Percentiles rank a stretch among this genome's conserved stretches.
Evolutionary conservation across 495 filamentous ascomycete species (phyloP).

Genomic region (Neurospora sp.): DNA sequence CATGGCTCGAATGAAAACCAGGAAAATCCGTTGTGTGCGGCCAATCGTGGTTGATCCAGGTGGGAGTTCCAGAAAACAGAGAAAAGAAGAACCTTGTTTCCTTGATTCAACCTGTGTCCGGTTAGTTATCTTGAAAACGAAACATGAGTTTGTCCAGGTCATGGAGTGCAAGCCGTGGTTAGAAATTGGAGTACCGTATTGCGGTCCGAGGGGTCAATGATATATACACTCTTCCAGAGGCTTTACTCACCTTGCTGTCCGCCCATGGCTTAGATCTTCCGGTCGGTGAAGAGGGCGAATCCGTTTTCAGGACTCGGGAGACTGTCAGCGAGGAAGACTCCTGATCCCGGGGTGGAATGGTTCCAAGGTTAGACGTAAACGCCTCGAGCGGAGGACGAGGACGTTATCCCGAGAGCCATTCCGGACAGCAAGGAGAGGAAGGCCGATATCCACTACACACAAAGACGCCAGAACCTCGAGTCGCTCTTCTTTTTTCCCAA

Average conservation of each 20-base stretch:
- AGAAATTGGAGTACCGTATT: slow-evolving; percentile 19
- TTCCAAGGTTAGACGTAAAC: slow-evolving; percentile 1
- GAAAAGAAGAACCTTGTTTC: background rate
- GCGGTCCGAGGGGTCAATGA: slow-evolving; percentile 25
- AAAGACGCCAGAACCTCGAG: slow-evolving; percentile 3
- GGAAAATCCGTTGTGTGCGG: background rate
- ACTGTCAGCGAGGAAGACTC: slow-evolving; percentile 5
- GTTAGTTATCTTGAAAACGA: slow-evolving; percentile 16
- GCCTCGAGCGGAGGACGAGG: background rate
- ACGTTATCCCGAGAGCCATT: slow-evolving; percentile 9
- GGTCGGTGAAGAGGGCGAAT: slow-evolving; percentile 14
- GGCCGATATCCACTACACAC: slow-evolving; percentile 7
- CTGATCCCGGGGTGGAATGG: background rate
- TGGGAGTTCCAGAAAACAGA: background rate
- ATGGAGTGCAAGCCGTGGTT: slow-evolving; percentile 3
- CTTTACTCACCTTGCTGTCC: slow-evolving; percentile 41
- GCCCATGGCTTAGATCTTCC: slow-evolving; percentile 23
- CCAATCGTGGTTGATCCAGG: background rate
- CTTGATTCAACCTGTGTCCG: slow-evolving; percentile 7
- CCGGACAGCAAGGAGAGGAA: slow-evolving; percentile 23
- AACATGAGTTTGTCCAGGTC: background rate
- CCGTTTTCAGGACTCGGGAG: slow-evolving; percentile 3
- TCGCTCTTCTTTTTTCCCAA: slow-evolving; percentile 8
- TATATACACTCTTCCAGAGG: slow-evolving; percentile 33
- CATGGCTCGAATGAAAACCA: background rate